phyloP scores from a whole-genome alignment of 2,329 filamentous ascomycete genomes.

The Alternaria sp. region DNA sequence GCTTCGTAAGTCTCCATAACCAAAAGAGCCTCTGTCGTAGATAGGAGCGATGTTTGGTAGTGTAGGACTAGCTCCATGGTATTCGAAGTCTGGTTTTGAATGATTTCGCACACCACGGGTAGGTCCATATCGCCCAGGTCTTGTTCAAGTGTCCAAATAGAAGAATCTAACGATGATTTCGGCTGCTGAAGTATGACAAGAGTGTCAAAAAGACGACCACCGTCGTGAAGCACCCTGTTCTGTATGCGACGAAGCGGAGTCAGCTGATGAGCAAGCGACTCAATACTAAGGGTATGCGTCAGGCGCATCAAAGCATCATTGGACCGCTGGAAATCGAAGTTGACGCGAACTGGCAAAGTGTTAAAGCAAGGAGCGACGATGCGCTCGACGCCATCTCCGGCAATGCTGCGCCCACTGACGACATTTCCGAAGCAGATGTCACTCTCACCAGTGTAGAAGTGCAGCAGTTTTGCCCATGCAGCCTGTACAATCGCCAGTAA shows the following conservation, averaged over 20 bases:
- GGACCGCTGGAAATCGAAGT: slow-evolving; percentile 58
- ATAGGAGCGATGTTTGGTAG: slow-evolving; percentile 52
- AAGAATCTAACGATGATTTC: slow-evolving; percentile 53
- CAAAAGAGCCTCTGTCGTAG: slow-evolving; percentile 35
- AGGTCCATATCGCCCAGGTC: slow-evolving; percentile 74
- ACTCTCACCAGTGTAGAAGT: slow-evolving; percentile 61
- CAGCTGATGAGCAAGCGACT: slow-evolving; percentile 74
- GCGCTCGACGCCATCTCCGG: slow-evolving; percentile 71
- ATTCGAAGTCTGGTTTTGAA: slow-evolving; percentile 64
- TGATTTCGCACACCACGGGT: slow-evolving; percentile 79
- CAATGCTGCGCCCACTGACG: slow-evolving; percentile 76
- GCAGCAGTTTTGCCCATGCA: slow-evolving; percentile 74
- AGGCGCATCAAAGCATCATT: slow-evolving; percentile 67
- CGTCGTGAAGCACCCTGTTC: slow-evolving; percentile 55
- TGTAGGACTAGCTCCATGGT: slow-evolving; percentile 69
- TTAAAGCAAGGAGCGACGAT: slow-evolving; percentile 94
- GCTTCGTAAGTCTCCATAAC: slow-evolving; percentile 42
- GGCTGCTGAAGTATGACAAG: slow-evolving; percentile 80
- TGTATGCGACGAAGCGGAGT: slow-evolving; percentile 79
- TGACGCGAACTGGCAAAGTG: slow-evolving; percentile 76
- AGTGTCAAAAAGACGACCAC: slow-evolving; percentile 76
- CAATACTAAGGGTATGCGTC: slow-evolving; percentile 69
- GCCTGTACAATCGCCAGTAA: slow-evolving; percentile 75
- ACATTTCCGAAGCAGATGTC: slow-evolving; percentile 92
- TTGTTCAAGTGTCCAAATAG: slow-evolving; percentile 61